phyloP scores from a whole-genome alignment of 176 grass and related monocot genomes.

The Triticum aestivum region DNA sequence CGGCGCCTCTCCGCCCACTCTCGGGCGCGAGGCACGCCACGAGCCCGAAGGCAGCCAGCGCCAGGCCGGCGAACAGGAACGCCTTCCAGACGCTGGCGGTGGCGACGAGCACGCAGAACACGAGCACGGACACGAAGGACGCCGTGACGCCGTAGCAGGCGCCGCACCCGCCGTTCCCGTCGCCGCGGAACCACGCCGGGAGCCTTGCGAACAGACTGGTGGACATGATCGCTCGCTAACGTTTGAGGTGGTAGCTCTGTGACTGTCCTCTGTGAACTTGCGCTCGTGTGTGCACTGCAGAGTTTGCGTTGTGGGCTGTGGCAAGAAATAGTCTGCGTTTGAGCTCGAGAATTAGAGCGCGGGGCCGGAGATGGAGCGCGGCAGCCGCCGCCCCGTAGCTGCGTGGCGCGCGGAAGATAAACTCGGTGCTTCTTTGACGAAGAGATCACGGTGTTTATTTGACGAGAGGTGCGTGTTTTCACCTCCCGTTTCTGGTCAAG shows the following conservation, averaged over 20 bases:
- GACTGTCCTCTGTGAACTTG: not conserved
- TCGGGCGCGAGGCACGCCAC: not conserved
- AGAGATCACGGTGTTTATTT: not conserved
- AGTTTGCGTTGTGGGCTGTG: not conserved
- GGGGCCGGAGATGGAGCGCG: not conserved
- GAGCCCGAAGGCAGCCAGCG: not conserved
- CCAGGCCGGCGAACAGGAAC: slow-evolving; percentile 9
- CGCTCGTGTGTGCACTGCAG: not conserved
- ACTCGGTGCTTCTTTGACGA: slow-evolving; percentile 11
- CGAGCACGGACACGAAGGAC: not conserved
- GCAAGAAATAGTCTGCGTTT: not conserved
- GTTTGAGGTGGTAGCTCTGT: not conserved
- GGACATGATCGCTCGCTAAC: not conserved
- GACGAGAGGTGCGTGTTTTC: not conserved
- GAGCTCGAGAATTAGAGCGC: not conserved
- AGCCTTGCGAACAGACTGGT: not conserved
- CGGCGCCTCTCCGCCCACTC: not conserved
- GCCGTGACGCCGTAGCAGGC: slow-evolving; percentile 15
- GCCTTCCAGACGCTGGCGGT: slow-evolving; percentile 30
- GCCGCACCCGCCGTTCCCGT: not conserved
- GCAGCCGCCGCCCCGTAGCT: not conserved
- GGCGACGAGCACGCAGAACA: slow-evolving; percentile 37
- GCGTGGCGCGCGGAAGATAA: slow-evolving; percentile 15
- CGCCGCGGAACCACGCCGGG: not conserved
- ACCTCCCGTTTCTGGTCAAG: not conserved